These are phyloP conservation scores for Fusarium nelsonii DNA, from an alignment of 2,329 filamentous ascomycete species.

Conservation along the genomic window DNA sequence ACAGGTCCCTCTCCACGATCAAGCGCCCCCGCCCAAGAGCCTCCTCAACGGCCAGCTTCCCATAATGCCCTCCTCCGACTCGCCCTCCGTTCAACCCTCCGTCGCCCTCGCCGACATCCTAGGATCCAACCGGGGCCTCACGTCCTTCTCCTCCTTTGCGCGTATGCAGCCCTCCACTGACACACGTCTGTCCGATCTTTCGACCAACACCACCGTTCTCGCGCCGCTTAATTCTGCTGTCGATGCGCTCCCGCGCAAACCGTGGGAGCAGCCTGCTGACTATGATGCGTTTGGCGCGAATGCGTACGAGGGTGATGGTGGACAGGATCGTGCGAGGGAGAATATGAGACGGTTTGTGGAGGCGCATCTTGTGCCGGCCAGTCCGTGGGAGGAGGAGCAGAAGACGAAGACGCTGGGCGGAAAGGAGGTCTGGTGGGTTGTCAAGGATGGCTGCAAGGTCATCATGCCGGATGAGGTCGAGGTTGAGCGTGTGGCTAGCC, in stretches of 20 bases:
- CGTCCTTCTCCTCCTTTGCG: conserved; percentile 85
- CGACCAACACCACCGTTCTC: conserved; percentile 83
- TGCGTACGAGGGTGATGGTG: conserved; percentile 81
- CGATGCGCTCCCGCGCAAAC: conserved; percentile 82
- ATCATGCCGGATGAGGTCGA: conserved; percentile 84
- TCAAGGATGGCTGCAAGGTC: conserved; percentile 74
- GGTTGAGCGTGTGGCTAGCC: conserved; percentile 78
- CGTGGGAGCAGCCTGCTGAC: conserved; percentile 84
- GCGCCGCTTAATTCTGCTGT: conserved; percentile 89
- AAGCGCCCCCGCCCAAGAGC: conserved; percentile 2
- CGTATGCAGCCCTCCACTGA: conserved; percentile 79
- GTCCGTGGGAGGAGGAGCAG: conserved; percentile 78
- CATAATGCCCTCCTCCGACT: conserved; percentile 44
- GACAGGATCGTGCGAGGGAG: conserved; percentile 78
- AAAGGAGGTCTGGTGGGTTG: conserved; percentile 85
- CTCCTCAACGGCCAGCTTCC: conserved; percentile 42
- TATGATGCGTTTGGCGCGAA: conserved; percentile 74
- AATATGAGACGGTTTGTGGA: conserved; percentile 88
- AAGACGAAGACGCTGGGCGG: conserved; percentile 74
- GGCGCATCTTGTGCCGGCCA: conserved; percentile 80
- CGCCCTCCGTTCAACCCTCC: conserved; percentile 55
- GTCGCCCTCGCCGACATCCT: conserved; percentile 88
- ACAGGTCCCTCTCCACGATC: conserved; percentile 25
- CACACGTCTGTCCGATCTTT: conserved; percentile 74
- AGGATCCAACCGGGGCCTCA: conserved; percentile 80